Percentiles rank a stretch among this genome's conserved stretches.
These are phyloP conservation scores for Leucosporidium scottii DNA, from an alignment of 768 basidiomycete species.

Conservation along the genomic window DNA sequence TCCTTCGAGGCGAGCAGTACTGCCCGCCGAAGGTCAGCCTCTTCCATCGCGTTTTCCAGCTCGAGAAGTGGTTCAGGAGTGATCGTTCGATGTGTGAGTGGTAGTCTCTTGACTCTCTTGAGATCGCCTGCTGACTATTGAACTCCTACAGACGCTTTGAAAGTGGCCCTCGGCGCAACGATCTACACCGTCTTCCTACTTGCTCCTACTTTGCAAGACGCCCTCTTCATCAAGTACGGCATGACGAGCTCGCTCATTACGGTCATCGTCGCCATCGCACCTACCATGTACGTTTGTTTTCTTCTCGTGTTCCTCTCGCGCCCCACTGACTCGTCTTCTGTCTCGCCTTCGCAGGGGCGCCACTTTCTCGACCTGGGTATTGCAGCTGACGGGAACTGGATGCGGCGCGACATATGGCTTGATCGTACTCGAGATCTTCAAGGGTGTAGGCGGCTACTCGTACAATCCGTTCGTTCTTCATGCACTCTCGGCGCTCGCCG, in stretches of 20 bases:
- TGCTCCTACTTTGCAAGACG: conserved; percentile 8
- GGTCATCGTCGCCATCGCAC: conserved; percentile 25
- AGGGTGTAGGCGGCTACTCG: conserved; percentile 23
- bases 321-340: too few relatives aligned
- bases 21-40: not conserved
- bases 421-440: conserved; percentile 29
- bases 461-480: conserved; percentile 25
- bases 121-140: not conserved
- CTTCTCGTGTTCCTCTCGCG: too few relatives aligned
- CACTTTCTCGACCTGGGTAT: conserved; percentile 22
- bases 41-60: not conserved
- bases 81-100: conserved; percentile 14
- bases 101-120: not conserved
- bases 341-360: conserved; percentile 1
- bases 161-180: conserved; percentile 25
- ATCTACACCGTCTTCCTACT: conserved; percentile 30
- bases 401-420: conserved; percentile 24
- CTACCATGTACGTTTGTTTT: conserved; percentile 1
- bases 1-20: conserved; percentile 15
- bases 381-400: conserved; percentile 30
- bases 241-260: conserved; percentile 14
- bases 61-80: conserved; percentile 21
- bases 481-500: not conserved
- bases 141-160: conserved; percentile 4
- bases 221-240: conserved; percentile 25